Conservation (phyloP, 2,329 filamentous ascomycete genomes). For the Apiospora koreana region DNA sequence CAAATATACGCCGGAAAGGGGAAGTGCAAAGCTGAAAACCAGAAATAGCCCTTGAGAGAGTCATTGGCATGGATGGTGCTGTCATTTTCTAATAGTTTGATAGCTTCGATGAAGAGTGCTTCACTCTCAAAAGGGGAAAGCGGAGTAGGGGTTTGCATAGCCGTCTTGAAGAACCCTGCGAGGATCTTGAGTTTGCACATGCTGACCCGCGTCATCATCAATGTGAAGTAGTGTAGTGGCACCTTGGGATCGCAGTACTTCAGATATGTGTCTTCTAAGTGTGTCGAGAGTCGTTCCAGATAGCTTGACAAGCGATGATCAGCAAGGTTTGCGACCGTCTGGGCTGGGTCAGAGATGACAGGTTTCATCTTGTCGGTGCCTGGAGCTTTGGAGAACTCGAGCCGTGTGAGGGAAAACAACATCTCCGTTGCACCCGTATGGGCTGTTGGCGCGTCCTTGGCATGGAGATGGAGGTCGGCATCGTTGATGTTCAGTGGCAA, state of each 20-base stretch:
- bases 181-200: conserved; percentile 59
- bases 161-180: conserved; percentile 52
- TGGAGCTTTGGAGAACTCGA: conserved; percentile 58
- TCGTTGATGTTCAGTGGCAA: conserved; percentile 64
- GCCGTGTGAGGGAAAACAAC: conserved; percentile 58
- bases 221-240: conserved; percentile 59
- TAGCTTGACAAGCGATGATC: conserved; percentile 51
- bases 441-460: conserved; percentile 52
- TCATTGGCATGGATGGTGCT: conserved; percentile 55
- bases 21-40: conserved; percentile 62
- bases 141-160: conserved; percentile 37
- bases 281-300: conserved; percentile 53
- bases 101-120: conserved; percentile 53
- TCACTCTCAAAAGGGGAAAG: conserved; percentile 52
- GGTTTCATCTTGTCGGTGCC: conserved; percentile 46
- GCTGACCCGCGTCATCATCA: conserved; percentile 56
- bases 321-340: conserved; percentile 48
- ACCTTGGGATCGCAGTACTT: conserved; percentile 59
- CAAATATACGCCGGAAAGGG: conserved; percentile 64
- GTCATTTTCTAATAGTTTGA: conserved; percentile 61
- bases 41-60: conserved; percentile 53
- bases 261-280: conserved; percentile 59
- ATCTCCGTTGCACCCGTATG: conserved; percentile 59
- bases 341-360: conserved; percentile 33
- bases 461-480: conserved; percentile 57